phyloP scores from a whole-genome alignment of 257 asterid genomes.

The Jacaranda mimosifolia region DNA sequence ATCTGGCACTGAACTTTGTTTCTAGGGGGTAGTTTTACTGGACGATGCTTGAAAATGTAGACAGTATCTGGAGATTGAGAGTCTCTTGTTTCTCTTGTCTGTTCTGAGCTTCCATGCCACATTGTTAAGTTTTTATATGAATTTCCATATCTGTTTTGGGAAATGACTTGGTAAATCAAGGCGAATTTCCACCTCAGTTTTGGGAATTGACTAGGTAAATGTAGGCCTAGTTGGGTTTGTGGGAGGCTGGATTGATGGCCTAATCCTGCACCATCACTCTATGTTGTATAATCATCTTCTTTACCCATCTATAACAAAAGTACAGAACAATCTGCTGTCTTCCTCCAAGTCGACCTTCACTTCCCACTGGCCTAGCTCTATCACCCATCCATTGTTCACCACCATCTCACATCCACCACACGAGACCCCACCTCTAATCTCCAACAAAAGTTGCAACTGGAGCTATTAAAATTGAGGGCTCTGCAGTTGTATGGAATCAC shows the following conservation, averaged over 20 bases:
- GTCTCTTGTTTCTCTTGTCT: not conserved
- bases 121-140: not conserved
- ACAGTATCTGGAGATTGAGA: not conserved
- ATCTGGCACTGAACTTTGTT: constrained; percentile 7
- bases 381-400: not conserved
- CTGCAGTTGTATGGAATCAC: constrained; percentile 6
- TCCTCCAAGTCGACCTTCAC: constrained; percentile 8
- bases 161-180: constrained; percentile 10
- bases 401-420: not conserved
- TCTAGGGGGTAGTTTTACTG: not conserved
- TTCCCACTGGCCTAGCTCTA: not conserved
- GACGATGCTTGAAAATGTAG: constrained; percentile 18
- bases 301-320: not conserved
- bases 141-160: not conserved
- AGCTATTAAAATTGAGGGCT: constrained; percentile 20
- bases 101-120: constrained; percentile 3
- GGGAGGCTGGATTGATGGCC: not conserved
- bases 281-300: not conserved
- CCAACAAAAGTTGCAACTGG: constrained; percentile 1
- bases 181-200: not conserved
- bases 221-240: not conserved
- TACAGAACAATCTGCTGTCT: not conserved
- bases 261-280: not conserved
- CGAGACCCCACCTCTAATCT: not conserved
- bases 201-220: constrained; percentile 13